A percentile compares a stretch with the other conserved stretches of the same genome.
These are phyloP conservation scores for Suaeda aralocaspica DNA, from an alignment of 148 eudicot genomes.

Conservation along the genomic window DNA sequence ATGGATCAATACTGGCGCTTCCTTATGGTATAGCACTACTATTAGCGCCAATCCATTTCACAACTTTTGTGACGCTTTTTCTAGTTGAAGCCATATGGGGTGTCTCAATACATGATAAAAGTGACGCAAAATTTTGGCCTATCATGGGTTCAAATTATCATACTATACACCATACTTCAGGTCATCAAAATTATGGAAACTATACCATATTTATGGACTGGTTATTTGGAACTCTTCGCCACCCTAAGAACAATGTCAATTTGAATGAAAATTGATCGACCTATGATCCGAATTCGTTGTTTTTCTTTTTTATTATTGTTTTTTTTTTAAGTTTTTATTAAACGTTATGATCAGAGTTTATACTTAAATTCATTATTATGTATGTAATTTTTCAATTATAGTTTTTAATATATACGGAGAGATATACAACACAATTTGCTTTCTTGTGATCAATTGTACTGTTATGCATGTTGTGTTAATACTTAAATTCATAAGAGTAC, in stretches of 20 bases:
- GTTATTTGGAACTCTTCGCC: conserved; percentile 23
- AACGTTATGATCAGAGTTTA: no score
- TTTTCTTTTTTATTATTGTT: no score
- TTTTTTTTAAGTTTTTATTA: no score
- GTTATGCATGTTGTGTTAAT: no score
- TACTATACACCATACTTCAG: conserved; percentile 25
- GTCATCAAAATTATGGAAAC: conserved; percentile 25
- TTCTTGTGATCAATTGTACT: no score
- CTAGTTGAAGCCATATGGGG: conserved; percentile 23
- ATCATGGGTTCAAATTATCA: conserved; percentile 25
- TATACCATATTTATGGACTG: conserved; percentile 23
- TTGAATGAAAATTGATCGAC: no score
- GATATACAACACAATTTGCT: no score
- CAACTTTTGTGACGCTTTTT: conserved; percentile 15
- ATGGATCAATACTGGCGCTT: conserved; percentile 18
- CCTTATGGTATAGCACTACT: conserved; percentile 22
- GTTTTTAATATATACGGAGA: no score
- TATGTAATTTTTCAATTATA: no score
- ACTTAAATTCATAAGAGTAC: no score
- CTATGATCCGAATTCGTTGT: no score
- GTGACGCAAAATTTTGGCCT: conserved; percentile 18
- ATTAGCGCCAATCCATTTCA: conserved; percentile 20
- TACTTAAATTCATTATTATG: no score
- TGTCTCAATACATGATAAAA: conserved; percentile 17
- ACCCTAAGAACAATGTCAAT: conserved; percentile 14